Evolutionary conservation across 2,329 filamentous ascomycete genomes (phyloP).

Genomic region (Sporothrix brasiliensis): DNA sequence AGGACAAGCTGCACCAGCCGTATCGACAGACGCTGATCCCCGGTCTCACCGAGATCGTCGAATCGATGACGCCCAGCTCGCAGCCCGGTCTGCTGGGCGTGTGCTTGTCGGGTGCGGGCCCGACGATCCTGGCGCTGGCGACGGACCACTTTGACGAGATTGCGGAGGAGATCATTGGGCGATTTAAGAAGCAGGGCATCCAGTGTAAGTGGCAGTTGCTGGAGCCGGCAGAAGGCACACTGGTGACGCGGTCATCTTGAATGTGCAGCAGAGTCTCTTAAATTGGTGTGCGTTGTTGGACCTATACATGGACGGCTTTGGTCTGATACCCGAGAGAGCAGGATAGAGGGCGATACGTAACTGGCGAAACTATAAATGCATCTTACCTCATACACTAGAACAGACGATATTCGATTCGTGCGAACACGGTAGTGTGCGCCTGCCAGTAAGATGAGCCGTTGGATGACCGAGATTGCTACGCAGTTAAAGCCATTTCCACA

Average conservation of each 20-base stretch:
- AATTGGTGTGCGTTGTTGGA: neutral
- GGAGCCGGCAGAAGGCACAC: slow-evolving; percentile 77
- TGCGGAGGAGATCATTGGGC: slow-evolving; percentile 73
- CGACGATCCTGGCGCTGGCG: slow-evolving; percentile 90
- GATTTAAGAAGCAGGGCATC: slow-evolving; percentile 73
- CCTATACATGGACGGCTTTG: neutral
- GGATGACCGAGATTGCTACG: neutral
- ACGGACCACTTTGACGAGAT: slow-evolving; percentile 89
- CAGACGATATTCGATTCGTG: neutral
- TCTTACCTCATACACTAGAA: neutral
- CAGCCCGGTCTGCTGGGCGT: slow-evolving; percentile 90
- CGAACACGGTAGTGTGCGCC: neutral
- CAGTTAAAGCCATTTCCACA: neutral
- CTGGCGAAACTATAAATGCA: neutral
- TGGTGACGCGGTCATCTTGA: slow-evolving; percentile 41
- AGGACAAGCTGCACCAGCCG: slow-evolving; percentile 96
- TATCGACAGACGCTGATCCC: slow-evolving; percentile 92
- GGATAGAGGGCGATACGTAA: neutral
- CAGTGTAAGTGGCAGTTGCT: slow-evolving; percentile 84
- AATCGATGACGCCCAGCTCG: slow-evolving; percentile 83
- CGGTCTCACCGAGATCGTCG: slow-evolving; percentile 84
- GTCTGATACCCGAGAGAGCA: slow-evolving; percentile 26
- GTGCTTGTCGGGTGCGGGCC: slow-evolving; percentile 91
- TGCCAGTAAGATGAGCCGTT: no score
- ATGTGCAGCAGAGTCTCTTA: no score